Conservation (phyloP, 1,139 yeast genomes). For the Scheffersomyces illinoinensis region DNA sequence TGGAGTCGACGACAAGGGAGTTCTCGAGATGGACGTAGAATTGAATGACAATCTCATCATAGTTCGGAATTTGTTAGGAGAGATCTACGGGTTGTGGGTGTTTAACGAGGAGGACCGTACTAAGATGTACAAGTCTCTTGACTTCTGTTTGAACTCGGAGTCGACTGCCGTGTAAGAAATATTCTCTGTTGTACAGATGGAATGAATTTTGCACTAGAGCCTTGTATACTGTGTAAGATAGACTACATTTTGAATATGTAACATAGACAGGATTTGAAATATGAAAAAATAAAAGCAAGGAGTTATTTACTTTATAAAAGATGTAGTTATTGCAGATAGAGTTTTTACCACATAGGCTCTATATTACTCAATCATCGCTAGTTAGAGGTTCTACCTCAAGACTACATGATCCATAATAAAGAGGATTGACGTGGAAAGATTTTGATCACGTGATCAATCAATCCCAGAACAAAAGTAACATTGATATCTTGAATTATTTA, state of each 20-base stretch:
- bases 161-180: constrained; percentile 9
- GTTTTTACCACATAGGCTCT: background rate
- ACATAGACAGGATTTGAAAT: background rate
- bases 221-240: background rate
- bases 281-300: too few species aligned
- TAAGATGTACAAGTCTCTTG: constrained; percentile 57
- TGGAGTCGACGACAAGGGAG: constrained; percentile 44
- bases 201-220: background rate
- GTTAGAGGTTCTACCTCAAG: too few species aligned
- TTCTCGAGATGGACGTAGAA: constrained; percentile 66
- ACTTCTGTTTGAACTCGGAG: constrained; percentile 52
- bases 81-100: constrained; percentile 87
- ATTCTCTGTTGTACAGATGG: background rate
- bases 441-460: background rate
- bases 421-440: too few species aligned
- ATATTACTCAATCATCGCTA: too few species aligned
- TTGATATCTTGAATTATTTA: too few species aligned
- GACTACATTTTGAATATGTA: background rate
- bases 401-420: too few species aligned
- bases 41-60: constrained; percentile 79
- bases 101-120: constrained; percentile 75
- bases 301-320: too few species aligned
- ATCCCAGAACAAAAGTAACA: background rate
- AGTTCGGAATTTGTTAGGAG: constrained; percentile 72
- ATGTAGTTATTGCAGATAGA: too few species aligned